Evolutionary conservation across 2,329 filamentous ascomycete species (phyloP), one percentile per base, ranked within the genome.

Genomic region (Westerdykella sp.): DNA sequence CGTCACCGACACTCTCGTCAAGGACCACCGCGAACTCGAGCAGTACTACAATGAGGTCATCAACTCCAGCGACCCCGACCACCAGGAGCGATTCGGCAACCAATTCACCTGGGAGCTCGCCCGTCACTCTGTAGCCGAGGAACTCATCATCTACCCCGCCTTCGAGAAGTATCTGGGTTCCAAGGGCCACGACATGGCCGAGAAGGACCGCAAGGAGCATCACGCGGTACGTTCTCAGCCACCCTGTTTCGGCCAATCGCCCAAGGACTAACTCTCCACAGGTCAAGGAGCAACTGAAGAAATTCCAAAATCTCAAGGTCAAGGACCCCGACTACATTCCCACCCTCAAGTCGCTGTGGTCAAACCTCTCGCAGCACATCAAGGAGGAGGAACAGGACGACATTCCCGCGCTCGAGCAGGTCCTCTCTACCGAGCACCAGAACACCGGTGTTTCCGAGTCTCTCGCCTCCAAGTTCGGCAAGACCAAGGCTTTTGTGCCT

Each of bases 21-120:
- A 50, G 14, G 72, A 74, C 49, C 71, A 75, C 43, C 57, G 58
- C 12, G 58, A 69, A 31, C 53, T 74, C 18, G 62, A 70, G 42
- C 47, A 62, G 2, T 70, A 68, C 49, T 74, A 74, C 54, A 57
- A 70, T 14, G 66, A 68, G 13, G 64, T 76, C 30, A 48, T 71
- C 44, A 63, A 66, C 34, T 60, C 69, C 5, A 55, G 52, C 13
- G 68, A 75, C 40, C 51, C 54, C 25, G 73, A 75, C 25, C 63
- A 70, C 21, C 66, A 70, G 42, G 63, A 60, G 5, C 66, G 70
- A 11, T 76, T 65, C 45, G 69, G 73, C 43, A 77, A 78, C 42
- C 69, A 74, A 45, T 74, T 78, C 47, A 71, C 69, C 12, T 77
- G 75, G 75, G 72, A 76, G 45, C 62, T 78, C 0, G 71, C 74